A percentile compares a stretch with the other conserved stretches of the same genome.
phyloP scores from a whole-genome alignment of 208 protist genomes.

The Crithidia thermophila region DNA sequence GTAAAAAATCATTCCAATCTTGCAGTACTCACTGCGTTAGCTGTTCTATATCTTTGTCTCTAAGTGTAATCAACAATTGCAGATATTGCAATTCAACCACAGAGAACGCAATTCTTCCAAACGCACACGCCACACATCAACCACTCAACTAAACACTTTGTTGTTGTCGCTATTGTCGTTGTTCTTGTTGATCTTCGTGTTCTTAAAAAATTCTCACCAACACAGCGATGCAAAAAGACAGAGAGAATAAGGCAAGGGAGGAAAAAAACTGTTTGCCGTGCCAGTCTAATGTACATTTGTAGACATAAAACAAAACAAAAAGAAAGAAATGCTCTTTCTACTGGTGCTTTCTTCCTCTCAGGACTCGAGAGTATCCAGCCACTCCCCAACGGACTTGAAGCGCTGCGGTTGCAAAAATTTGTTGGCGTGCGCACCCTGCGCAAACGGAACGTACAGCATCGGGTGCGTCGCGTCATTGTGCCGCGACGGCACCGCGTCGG shows the following conservation, averaged over 20 bases:
- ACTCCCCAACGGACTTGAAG: conserved; percentile 8
- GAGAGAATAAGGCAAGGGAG: neutral
- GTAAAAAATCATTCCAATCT: conserved; percentile 3
- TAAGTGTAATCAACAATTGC: conserved; percentile 8
- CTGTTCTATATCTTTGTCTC: no score
- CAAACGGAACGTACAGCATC: conserved; percentile 53
- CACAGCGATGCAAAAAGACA: no score
- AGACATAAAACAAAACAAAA: conserved; percentile 13
- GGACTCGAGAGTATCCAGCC: neutral
- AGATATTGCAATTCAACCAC: neutral
- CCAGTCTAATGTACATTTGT: neutral
- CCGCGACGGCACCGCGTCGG: neutral
- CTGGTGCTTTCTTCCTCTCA: neutral
- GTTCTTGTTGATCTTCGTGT: no score
- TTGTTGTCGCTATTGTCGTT: no score
- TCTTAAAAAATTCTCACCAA: no score
- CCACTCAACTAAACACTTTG: no score
- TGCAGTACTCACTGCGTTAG: no score
- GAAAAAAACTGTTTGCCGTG: neutral
- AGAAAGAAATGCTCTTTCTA: neutral
- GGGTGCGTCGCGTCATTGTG: conserved; percentile 44
- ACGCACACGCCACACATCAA: no score
- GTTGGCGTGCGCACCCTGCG: conserved; percentile 34
- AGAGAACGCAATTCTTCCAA: no score
- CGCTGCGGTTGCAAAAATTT: conserved; percentile 29